phyloP scores from a whole-genome alignment of 495 filamentous ascomycete genomes.

The Monascus purpureus region DNA sequence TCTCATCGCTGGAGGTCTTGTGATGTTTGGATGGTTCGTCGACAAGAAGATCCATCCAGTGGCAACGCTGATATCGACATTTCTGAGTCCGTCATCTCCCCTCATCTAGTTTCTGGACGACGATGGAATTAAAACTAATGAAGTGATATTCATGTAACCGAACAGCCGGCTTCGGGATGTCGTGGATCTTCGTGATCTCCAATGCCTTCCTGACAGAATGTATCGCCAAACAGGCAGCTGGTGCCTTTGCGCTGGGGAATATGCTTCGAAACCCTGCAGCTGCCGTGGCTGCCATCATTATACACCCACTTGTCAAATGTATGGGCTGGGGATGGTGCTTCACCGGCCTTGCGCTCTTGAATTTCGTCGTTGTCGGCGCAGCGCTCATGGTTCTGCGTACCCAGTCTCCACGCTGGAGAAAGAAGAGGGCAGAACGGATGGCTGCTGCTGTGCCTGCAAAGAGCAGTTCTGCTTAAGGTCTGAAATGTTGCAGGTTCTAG shows the following conservation, averaged over 20 bases:
- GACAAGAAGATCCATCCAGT: conserved; percentile 9
- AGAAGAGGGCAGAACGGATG: too few relatives aligned
- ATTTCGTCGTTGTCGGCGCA: conserved; percentile 7
- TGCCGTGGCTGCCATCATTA: conserved; percentile 15
- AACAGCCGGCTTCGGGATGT: conserved; percentile 11
- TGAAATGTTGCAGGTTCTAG: too few relatives aligned
- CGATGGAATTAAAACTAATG: not conserved
- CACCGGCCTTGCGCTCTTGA: conserved; percentile 11
- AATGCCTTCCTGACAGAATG: conserved; percentile 18
- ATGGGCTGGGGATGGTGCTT: conserved; percentile 20
- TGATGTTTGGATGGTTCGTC: conserved; percentile 22
- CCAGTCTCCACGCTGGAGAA: conserved; percentile 3
- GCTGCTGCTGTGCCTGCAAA: too few relatives aligned
- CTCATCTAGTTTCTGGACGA: not conserved
- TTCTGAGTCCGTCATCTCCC: conserved; percentile 2
- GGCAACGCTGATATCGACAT: conserved; percentile 8
- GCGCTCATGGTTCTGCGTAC: conserved; percentile 1
- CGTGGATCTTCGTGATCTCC: conserved; percentile 16
- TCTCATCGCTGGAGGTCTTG: conserved; percentile 7
- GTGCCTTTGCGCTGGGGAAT: conserved; percentile 13
- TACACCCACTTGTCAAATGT: conserved; percentile 6
- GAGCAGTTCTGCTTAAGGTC: too few relatives aligned
- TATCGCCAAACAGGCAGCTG: conserved; percentile 9
- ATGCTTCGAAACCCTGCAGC: conserved; percentile 18
- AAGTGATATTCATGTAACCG: not conserved